A percentile compares a stretch with the other conserved stretches of the same genome.
Conservation (phyloP, 352 stramenopile genomes). For the Peronospora farinosa region DNA sequence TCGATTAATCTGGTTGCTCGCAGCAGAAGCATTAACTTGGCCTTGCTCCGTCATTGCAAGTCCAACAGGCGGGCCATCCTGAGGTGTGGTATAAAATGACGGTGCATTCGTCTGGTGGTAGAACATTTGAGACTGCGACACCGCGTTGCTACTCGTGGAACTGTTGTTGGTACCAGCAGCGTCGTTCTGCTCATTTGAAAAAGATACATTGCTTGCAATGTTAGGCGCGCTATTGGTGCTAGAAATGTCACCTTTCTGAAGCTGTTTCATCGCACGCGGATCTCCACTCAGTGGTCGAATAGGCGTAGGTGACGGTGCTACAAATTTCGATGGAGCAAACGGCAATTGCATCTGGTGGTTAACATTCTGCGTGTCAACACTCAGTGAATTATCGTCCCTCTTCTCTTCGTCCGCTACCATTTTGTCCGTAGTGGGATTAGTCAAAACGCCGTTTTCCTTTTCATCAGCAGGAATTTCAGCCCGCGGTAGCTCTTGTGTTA, state of each 20-base stretch:
- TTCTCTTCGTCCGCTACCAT: neutral
- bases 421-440: neutral
- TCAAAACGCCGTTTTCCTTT: neutral
- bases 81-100: slow-evolving; percentile 52
- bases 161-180: slow-evolving; percentile 3
- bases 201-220: neutral
- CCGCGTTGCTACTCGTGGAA: slow-evolving; percentile 18
- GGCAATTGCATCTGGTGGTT: slow-evolving; percentile 42
- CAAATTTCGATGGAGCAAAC: slow-evolving; percentile 55
- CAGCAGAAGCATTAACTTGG: slow-evolving; percentile 9
- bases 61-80: slow-evolving; percentile 37
- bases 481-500: neutral
- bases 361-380: slow-evolving; percentile 14
- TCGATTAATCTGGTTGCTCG: slow-evolving; percentile 21
- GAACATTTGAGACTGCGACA: slow-evolving; percentile 54
- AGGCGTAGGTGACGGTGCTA: slow-evolving; percentile 59
- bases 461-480: neutral
- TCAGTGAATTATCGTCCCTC: slow-evolving; percentile 1
- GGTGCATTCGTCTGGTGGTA: slow-evolving; percentile 44
- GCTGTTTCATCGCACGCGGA: slow-evolving; percentile 34
- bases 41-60: slow-evolving; percentile 34
- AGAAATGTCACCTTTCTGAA: slow-evolving; percentile 9
- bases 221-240: slow-evolving; percentile 4
- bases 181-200: slow-evolving; percentile 12
- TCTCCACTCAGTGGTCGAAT: slow-evolving; percentile 69